Evolutionary conservation across 2,329 filamentous ascomycete genomes (phyloP), one percentile per base, ranked within the genome.

Genomic region (Apiospora marii): DNA sequence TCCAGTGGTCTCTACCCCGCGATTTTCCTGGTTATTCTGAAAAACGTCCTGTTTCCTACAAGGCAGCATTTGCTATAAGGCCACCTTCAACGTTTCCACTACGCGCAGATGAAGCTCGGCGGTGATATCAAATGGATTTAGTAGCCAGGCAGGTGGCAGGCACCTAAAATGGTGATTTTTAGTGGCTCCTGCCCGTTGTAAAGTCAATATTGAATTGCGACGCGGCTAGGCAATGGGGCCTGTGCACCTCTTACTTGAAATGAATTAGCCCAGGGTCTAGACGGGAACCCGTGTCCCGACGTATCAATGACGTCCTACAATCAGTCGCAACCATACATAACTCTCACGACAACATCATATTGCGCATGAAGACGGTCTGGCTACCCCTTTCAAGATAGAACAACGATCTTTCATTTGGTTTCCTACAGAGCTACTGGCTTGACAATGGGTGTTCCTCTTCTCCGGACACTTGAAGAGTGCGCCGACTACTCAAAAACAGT

Each of bases 401-500:
- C 2, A 8, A 37, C 37, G 2, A 14, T 10, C 22, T 19, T 41
- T 22, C 6, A 41, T 22, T 41, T 34, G 13, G 51, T 10, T 41
- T 14, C 24, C 1, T 64, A n/a, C 16, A n/a, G 3, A n/a, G 34
- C 19, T n/a, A 64, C 4, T n/a, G 58, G 34, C 30, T 19, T 64
- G 3, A 24, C 71, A 72, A 93, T 96, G 92, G 88, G 92, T 74
- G 84, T 98, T 27, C 94, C 95, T 7, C 82, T 87, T n/a, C 84
- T 98, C 76, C 89, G 89, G 75, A 88, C 89, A 49, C 85, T 96
- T 16, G 84, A 87, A 75, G 94, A 97, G 76, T 96, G 93, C 82
- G 90, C 92, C 76, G 91, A 95, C 82, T 97, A 91, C 82, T 85
- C 87, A 76, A 90, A 90, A 78, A 93, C 93, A 0, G 92, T 98